Percentiles rank a stretch among this genome's conserved stretches.
Evolutionary conservation across 768 basidiomycete species (phyloP).

Genomic region (Gloeopeniophorella convolvens): DNA sequence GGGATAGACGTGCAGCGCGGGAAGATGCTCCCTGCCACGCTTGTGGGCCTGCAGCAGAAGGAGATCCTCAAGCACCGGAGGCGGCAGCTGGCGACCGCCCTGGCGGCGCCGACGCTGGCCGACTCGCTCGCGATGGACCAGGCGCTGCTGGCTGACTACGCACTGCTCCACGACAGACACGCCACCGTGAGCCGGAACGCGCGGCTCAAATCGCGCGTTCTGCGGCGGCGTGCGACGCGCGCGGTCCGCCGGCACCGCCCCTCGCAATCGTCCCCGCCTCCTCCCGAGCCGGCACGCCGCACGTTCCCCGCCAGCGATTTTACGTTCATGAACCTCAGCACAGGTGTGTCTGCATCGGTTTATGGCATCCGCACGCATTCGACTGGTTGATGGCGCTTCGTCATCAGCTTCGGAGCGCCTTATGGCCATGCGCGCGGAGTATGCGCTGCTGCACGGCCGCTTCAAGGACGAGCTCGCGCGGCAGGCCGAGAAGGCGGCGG

Average conservation of each 20-base stretch:
- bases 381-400: conserved; percentile 21
- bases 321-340: conserved; percentile 53
- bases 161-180: conserved; percentile 21
- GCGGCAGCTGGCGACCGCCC: conserved; percentile 62
- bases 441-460: conserved; percentile 52
- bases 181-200: background rate
- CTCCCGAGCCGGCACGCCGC: conserved; percentile 28
- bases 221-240: conserved; percentile 48
- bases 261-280: conserved; percentile 32
- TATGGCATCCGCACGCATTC: conserved; percentile 21
- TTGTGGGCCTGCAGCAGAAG: conserved; percentile 70
- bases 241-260: conserved; percentile 39
- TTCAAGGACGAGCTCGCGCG: conserved; percentile 71
- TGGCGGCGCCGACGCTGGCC: conserved; percentile 59
- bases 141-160: conserved; percentile 50
- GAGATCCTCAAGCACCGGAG: conserved; percentile 63
- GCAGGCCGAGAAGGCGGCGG: conserved; percentile 52
- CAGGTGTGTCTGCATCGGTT: conserved; percentile 54
- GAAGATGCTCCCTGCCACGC: conserved; percentile 51
- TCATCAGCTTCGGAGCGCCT: conserved; percentile 67
- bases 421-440: conserved; percentile 61
- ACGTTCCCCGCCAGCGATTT: conserved; percentile 49
- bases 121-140: conserved; percentile 74
- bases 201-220: conserved; percentile 34
- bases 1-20: conserved; percentile 28